Evolutionary conservation across 306 rosid genomes (phyloP).

Genomic region (Lathyrus tuberosus): DNA sequence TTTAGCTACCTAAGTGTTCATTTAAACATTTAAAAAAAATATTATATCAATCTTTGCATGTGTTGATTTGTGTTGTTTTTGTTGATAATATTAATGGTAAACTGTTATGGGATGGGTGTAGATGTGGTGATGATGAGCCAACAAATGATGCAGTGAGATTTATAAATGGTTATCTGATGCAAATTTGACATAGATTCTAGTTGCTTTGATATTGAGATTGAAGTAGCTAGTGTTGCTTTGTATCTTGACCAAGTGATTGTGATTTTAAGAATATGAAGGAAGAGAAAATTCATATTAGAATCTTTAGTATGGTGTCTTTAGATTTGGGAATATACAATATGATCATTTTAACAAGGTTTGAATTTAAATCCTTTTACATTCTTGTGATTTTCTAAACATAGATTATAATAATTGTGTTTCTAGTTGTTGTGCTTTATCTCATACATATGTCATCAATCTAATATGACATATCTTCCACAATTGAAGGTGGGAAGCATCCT

Average conservation of each 20-base stretch:
- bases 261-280: constrained; percentile 70
- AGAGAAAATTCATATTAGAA: constrained; percentile 66
- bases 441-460: constrained; percentile 29
- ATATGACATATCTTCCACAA: constrained; percentile 28
- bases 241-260: constrained; percentile 23
- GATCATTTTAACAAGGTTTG: constrained; percentile 97
- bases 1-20: too few relatives aligned
- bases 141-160: too few relatives aligned
- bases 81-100: too few relatives aligned
- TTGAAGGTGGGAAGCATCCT: constrained; percentile 83
- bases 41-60: too few relatives aligned
- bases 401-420: constrained; percentile 20
- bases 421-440: constrained; percentile 21
- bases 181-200: too few relatives aligned
- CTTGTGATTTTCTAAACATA: constrained; percentile 26
- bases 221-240: not conserved
- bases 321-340: constrained; percentile 94
- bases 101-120: too few relatives aligned
- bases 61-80: too few relatives aligned
- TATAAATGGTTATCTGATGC: too few relatives aligned
- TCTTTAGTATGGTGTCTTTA: constrained; percentile 91
- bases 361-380: not conserved
- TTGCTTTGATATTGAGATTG: too few relatives aligned
- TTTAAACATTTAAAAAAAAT: too few relatives aligned
- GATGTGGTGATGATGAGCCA: too few relatives aligned